A percentile compares a stretch with the other conserved stretches of the same genome.
Evolutionary conservation across 805 yeast species (phyloP).

Genomic region (Starmerella bombicola): DNA sequence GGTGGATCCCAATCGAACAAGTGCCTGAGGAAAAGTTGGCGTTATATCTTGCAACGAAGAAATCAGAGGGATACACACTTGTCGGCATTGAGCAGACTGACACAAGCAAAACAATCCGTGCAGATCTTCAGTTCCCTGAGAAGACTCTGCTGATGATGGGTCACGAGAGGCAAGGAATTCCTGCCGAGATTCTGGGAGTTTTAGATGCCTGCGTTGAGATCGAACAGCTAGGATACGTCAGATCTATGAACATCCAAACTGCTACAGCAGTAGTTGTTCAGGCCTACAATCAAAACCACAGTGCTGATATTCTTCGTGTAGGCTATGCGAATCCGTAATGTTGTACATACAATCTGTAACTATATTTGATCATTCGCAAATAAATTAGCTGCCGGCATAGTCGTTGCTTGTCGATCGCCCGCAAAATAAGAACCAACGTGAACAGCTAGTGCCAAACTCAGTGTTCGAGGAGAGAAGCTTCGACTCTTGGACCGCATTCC

Average conservation of each 20-base stretch:
- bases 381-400: too few relatives aligned
- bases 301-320: background rate
- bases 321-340: background rate
- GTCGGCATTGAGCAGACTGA: conserved; percentile 92
- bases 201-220: conserved; percentile 81
- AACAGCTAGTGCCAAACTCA: too few relatives aligned
- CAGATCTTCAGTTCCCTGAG: conserved; percentile 56
- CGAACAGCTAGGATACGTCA: conserved; percentile 78
- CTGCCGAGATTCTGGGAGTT: conserved; percentile 70
- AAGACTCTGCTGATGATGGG: conserved; percentile 73
- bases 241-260: conserved; percentile 95
- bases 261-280: conserved; percentile 92
- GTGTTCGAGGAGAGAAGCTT: conserved; percentile 9
- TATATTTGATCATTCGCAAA: too few relatives aligned
- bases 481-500: conserved; percentile 50
- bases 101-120: conserved; percentile 58
- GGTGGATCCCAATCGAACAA: conserved; percentile 88
- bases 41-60: conserved; percentile 46
- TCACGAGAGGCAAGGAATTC: conserved; percentile 81
- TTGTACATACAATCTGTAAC: background rate
- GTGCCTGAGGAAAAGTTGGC: conserved; percentile 48
- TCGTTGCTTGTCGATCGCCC: too few relatives aligned
- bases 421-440: too few relatives aligned
- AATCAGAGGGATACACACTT: conserved; percentile 66
- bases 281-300: conserved; percentile 43